Evolutionary conservation across 805 yeast genomes (phyloP).

Genomic region (Yarrowia sp.): DNA sequence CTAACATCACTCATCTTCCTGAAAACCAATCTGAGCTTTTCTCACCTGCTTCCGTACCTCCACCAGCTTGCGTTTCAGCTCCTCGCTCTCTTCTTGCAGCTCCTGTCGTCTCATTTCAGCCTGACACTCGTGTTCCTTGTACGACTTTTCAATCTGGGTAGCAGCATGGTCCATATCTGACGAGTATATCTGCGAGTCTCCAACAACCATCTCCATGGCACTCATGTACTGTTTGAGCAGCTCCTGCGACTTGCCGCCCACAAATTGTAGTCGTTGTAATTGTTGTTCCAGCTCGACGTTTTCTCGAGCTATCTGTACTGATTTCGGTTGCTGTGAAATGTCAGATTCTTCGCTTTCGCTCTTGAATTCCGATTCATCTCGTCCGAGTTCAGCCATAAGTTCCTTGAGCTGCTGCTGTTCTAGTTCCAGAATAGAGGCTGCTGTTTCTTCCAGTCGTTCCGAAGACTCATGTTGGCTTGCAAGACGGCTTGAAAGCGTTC

Average conservation of each 20-base stretch:
- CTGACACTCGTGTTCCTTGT: constrained; percentile 7
- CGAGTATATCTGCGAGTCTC: constrained; percentile 3
- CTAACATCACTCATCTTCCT: constrained; percentile 1
- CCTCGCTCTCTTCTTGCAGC: background rate
- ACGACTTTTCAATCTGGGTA: background rate
- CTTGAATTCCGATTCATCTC: background rate
- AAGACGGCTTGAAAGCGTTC: background rate
- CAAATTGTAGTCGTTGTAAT: constrained; percentile 14
- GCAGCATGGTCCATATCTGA: constrained; percentile 9
- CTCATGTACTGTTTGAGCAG: constrained; percentile 15
- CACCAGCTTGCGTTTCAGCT: background rate
- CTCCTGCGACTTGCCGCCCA: constrained; percentile 11
- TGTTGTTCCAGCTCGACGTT: constrained; percentile 6
- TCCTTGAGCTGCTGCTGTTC: constrained; percentile 10
- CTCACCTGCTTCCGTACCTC: background rate
- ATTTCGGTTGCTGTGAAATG: background rate
- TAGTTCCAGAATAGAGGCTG: background rate
- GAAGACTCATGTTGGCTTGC: constrained; percentile 3
- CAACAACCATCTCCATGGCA: constrained; percentile 14
- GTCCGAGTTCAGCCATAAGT: background rate
- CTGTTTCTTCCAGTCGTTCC: background rate
- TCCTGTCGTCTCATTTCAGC: background rate
- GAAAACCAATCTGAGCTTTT: constrained; percentile 1
- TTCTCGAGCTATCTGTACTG: background rate
- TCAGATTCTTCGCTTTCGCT: constrained; percentile 1